These are phyloP conservation scores for Protomyces lactucae-debilis DNA, from an alignment of 1,139 yeast species.

Conservation along the genomic window DNA sequence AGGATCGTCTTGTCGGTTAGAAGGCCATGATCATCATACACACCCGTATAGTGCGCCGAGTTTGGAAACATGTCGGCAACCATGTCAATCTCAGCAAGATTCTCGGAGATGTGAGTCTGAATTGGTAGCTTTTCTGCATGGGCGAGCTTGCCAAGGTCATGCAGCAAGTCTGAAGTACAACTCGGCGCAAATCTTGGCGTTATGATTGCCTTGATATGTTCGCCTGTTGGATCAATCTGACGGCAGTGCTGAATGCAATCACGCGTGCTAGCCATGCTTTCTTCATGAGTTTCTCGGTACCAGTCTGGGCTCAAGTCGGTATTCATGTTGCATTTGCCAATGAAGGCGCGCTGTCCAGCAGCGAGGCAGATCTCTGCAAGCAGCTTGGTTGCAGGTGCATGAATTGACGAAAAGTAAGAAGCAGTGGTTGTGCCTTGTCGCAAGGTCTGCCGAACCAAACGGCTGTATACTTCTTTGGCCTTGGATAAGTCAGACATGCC, in stretches of 20 bases:
- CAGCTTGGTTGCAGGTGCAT: constrained; percentile 64
- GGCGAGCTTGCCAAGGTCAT: constrained; percentile 60
- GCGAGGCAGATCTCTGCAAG: constrained; percentile 66
- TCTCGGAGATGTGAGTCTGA: constrained; percentile 89
- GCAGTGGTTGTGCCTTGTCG: constrained; percentile 86
- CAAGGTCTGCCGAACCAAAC: constrained; percentile 63
- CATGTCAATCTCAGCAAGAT: constrained; percentile 65
- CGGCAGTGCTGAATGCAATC: constrained; percentile 56
- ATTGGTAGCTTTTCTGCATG: constrained; percentile 53
- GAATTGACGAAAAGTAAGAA: constrained; percentile 84
- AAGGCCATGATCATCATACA: constrained; percentile 62
- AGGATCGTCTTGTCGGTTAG: constrained; percentile 63
- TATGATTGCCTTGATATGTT: constrained; percentile 59
- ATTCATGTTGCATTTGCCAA: constrained; percentile 88
- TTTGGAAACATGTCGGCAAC: constrained; percentile 73
- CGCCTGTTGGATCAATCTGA: constrained; percentile 49
- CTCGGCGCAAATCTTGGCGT: constrained; percentile 96
- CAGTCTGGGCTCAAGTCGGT: constrained; percentile 59
- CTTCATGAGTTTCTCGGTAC: constrained; percentile 57
- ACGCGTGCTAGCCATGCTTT: constrained; percentile 53
- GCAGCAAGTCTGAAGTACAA: constrained; percentile 61
- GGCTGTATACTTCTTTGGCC: constrained; percentile 60
- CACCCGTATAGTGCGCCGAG: constrained; percentile 63
- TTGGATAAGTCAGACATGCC: constrained; percentile 48
- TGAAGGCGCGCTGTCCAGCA: constrained; percentile 77